phyloP scores from a whole-genome alignment of 2,329 filamentous ascomycete genomes.

The Thielaviopsis punctulata region DNA sequence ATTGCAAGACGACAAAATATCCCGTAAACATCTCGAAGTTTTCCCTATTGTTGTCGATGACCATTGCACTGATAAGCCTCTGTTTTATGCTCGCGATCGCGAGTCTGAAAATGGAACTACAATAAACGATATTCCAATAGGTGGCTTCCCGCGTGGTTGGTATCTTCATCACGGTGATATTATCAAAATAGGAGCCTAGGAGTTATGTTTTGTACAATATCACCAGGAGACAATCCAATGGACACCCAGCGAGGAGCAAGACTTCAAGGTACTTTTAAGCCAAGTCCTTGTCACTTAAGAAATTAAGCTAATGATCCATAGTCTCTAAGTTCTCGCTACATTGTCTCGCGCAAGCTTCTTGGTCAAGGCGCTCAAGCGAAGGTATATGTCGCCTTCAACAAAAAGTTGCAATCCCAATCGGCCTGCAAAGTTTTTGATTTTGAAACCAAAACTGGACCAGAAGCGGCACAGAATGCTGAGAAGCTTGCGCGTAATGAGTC shows the following conservation, averaged over 20 bases:
- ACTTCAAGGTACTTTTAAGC: neutral
- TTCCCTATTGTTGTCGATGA: conserved; percentile 10
- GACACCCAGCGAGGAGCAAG: neutral
- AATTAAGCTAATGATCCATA: conserved; percentile 10
- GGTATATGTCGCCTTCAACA: conserved; percentile 27
- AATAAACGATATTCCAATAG: conserved; percentile 30
- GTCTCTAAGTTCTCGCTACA: conserved; percentile 21
- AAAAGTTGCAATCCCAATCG: conserved; percentile 13
- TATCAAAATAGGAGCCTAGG: conserved; percentile 26
- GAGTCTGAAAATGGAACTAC: conserved; percentile 36
- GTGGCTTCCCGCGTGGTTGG: conserved; percentile 24
- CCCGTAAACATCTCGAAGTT: conserved; percentile 11
- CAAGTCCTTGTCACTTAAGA: neutral
- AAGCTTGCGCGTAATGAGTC: conserved; percentile 39
- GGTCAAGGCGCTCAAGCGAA: conserved; percentile 22
- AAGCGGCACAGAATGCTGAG: conserved; percentile 32
- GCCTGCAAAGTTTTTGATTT: neutral
- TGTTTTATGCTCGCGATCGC: conserved; percentile 37
- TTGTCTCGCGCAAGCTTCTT: conserved; percentile 20
- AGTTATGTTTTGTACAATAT: conserved; percentile 20
- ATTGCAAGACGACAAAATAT: conserved; percentile 7
- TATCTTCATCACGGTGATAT: conserved; percentile 34
- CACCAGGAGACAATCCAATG: neutral
- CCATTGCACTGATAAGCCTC: neutral
- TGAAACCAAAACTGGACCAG: neutral